Evolutionary conservation across 2,329 filamentous ascomycete genomes (phyloP), one percentile per base, ranked within the genome.

Genomic region (Elsinoe batatas): DNA sequence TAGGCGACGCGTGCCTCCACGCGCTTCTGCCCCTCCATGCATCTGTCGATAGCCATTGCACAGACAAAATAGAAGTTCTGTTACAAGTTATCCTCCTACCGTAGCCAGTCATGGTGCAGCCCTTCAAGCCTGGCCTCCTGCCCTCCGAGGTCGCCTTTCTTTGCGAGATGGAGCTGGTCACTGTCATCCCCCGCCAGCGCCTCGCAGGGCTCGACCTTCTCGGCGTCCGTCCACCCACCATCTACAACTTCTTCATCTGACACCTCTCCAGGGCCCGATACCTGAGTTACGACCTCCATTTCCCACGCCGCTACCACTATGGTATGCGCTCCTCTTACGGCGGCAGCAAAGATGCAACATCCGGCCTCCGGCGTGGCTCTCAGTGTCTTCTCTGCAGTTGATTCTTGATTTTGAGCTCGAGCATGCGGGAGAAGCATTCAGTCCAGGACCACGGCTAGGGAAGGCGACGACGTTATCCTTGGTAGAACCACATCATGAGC

Each of bases 141-240:
- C 89, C 93, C 58, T 78, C 87, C 61, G 93, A 98, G 74, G 87
- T 94, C 44, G 87, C 90, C 51, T 98, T 97, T 67, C 76, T 97
- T 26, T 95, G 91, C 71, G 93, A 98, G 74, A 97, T 96, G 90
- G 91, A 97, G 74, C 81, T 89, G 65, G 87, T 98, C 56, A 96
- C 91, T 0, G 81, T 98, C 18, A 83, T 97, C 50, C 93, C 93
- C 35, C 87, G 93, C 54, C 91, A 97, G 70, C 82, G 87, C 61
- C 83, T 98, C 54, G 90, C 96, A 62, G 82, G 82, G 62, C 86
- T 98, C 60, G 79, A 88, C 64, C 79, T 98, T 59, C 80, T 98
- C 56, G 84, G 85, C 61, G 93, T 97, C 77, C 76, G 85, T 81
- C n/a, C n/a, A n/a, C n/a, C n/a, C n/a, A 58, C 61, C 57, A 12